These are phyloP conservation scores for Ceratobasidium sp. DNA, from an alignment of 1,284 basidiomycete species.

Conservation along the genomic window DNA sequence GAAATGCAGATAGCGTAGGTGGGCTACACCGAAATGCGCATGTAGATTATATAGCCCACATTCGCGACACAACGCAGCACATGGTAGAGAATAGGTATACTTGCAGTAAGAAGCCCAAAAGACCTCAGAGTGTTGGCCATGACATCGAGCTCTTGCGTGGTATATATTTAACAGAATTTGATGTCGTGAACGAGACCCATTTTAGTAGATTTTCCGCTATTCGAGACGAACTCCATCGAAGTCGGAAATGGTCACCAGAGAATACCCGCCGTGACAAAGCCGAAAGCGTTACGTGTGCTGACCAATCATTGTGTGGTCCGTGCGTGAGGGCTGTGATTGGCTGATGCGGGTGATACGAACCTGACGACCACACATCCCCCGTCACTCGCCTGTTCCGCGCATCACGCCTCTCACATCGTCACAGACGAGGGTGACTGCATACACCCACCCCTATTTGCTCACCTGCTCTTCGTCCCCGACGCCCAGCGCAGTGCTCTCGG, in stretches of 20 bases:
- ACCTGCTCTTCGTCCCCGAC: background rate
- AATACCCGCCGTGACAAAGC: slow-evolving; percentile 31
- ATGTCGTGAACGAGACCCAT: too few species aligned
- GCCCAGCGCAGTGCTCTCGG: background rate
- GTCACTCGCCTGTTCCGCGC: slow-evolving; percentile 31
- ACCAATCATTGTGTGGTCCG: slow-evolving; percentile 26
- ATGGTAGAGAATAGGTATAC: too few species aligned
- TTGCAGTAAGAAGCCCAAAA: too few species aligned
- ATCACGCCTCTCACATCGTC: slow-evolving; percentile 39
- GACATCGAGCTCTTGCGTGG: too few species aligned
- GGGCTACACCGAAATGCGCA: too few species aligned
- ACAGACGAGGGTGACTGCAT: slow-evolving; percentile 36
- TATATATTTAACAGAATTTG: too few species aligned
- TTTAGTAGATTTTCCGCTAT: background rate
- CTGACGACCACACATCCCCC: background rate
- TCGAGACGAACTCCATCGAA: background rate
- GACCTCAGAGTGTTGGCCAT: too few species aligned
- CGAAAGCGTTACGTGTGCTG: slow-evolving; percentile 29
- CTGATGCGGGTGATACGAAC: slow-evolving; percentile 14
- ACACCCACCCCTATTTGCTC: slow-evolving; percentile 31
- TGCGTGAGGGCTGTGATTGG: slow-evolving; percentile 35
- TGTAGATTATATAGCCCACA: too few species aligned
- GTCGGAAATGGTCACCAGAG: slow-evolving; percentile 1
- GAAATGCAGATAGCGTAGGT: too few species aligned
- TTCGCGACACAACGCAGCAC: too few species aligned